Evolutionary conservation across 106 monocot genomes (phyloP).

Genomic region (Triglochin maritima): DNA sequence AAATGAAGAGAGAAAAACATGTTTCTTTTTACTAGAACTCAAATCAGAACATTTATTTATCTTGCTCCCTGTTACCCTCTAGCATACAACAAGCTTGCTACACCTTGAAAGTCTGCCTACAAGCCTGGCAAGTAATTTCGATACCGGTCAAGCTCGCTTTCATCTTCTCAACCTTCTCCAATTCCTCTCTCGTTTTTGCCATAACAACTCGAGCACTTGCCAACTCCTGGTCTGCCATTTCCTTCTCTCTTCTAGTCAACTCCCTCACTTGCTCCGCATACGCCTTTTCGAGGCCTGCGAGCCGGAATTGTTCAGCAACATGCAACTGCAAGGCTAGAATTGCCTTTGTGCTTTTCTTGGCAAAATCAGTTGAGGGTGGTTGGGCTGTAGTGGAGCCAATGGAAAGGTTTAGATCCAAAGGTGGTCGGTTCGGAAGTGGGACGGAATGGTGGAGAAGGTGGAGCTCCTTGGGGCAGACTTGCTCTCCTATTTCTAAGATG

Average conservation of each 20-base stretch:
- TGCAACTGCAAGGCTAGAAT: slow-evolving; percentile 45
- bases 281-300: slow-evolving; percentile 43
- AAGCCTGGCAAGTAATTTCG: slow-evolving; percentile 65
- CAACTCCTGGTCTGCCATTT: slow-evolving; percentile 68
- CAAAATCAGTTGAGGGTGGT: slow-evolving; percentile 13
- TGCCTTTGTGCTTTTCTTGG: slow-evolving; percentile 5
- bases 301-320: slow-evolving; percentile 44
- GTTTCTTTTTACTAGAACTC: no score
- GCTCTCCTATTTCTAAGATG: neutral
- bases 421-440: neutral
- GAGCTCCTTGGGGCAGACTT: neutral
- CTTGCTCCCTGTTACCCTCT: no score
- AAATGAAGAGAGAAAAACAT: no score
- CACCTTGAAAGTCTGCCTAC: slow-evolving; percentile 41
- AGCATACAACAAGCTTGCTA: neutral
- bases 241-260: slow-evolving; percentile 49
- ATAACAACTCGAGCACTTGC: slow-evolving; percentile 58
- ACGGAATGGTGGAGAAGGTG: neutral
- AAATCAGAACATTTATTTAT: no score
- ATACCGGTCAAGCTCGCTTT: slow-evolving; percentile 37
- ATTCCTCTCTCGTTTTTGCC: slow-evolving; percentile 58
- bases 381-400: slow-evolving; percentile 17
- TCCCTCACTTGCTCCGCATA: slow-evolving; percentile 68
- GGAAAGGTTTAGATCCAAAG: slow-evolving; percentile 49
- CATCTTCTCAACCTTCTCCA: slow-evolving; percentile 71